These are phyloP conservation scores for Zygnema cylindricum DNA, from an alignment of 139 green algal genomes.

Conservation along the genomic window DNA sequence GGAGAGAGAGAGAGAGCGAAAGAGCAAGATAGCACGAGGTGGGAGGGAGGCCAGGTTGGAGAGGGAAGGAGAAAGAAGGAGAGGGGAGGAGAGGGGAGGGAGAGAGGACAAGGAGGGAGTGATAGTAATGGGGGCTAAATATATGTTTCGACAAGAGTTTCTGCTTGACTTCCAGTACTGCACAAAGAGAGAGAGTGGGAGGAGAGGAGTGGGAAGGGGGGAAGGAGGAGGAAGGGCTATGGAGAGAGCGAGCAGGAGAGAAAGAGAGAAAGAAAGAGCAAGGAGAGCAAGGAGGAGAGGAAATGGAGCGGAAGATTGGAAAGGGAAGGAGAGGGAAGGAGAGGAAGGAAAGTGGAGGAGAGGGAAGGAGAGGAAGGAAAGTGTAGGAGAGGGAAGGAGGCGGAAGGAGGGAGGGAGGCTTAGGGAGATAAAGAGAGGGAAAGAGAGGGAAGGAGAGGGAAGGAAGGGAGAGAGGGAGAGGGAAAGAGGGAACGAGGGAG, in stretches of 20 bases:
- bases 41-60: too few relatives aligned
- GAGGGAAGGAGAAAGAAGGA: too few relatives aligned
- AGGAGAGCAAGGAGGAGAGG: too few relatives aligned
- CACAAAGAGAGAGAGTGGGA: too few relatives aligned
- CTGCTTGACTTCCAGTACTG: conserved; percentile 33
- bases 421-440: background rate
- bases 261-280: background rate
- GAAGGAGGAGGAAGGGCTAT: background rate
- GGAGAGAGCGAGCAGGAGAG: background rate
- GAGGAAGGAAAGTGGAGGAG: background rate
- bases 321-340: background rate
- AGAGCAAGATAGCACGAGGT: background rate
- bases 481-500: background rate
- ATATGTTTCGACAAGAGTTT: conserved; percentile 21
- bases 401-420: too few relatives aligned
- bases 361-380: background rate
- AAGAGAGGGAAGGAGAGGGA: too few relatives aligned
- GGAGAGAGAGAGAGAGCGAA: background rate
- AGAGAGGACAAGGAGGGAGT: background rate
- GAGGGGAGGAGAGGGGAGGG: background rate
- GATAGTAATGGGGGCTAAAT: background rate
- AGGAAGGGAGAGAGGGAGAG: conserved; percentile 13
- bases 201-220: too few relatives aligned
- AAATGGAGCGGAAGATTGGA: too few relatives aligned
- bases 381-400: too few relatives aligned